Conservation (phyloP, 768 basidiomycete species). For the Amanita rimosa region DNA sequence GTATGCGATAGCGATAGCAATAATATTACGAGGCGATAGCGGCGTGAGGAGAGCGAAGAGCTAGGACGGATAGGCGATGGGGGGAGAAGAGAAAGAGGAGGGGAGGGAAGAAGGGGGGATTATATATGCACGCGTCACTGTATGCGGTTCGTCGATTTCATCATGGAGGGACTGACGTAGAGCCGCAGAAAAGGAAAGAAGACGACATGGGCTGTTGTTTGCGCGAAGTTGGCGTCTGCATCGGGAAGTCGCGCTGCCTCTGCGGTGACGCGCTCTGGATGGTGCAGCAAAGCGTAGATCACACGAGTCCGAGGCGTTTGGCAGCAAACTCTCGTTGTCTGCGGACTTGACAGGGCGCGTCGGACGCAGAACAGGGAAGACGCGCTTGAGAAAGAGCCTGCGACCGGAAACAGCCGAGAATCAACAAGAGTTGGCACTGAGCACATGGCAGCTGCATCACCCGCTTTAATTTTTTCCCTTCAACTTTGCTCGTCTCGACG, state of each 20-base stretch:
- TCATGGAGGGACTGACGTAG: constrained; percentile 6
- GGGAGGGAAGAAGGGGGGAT: not conserved
- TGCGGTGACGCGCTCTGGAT: not conserved
- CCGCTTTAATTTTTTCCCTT: not conserved
- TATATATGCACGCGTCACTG: constrained; percentile 6
- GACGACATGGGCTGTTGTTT: constrained; percentile 3
- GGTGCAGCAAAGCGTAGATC: not conserved
- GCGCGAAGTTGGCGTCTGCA: not conserved
- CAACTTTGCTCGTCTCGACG: not conserved
- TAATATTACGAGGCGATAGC: constrained; percentile 6
- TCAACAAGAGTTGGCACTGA: not conserved
- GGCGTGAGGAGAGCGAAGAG: constrained; percentile 3
- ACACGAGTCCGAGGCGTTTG: not conserved
- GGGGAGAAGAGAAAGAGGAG: constrained; percentile 1
- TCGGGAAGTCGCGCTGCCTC: not conserved
- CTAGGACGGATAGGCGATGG: constrained; percentile 6
- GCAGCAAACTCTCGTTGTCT: not conserved
- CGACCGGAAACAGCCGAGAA: constrained; percentile 2
- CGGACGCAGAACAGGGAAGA: not conserved
- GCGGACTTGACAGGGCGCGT: not conserved
- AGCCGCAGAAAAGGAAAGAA: constrained; percentile 3
- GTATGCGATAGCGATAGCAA: constrained; percentile 8
- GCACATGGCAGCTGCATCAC: not conserved
- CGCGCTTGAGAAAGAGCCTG: not conserved
- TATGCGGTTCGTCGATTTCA: constrained; percentile 7